Evolutionary conservation across 306 rosid species (phyloP).

Genomic region (Fagus crenata): DNA sequence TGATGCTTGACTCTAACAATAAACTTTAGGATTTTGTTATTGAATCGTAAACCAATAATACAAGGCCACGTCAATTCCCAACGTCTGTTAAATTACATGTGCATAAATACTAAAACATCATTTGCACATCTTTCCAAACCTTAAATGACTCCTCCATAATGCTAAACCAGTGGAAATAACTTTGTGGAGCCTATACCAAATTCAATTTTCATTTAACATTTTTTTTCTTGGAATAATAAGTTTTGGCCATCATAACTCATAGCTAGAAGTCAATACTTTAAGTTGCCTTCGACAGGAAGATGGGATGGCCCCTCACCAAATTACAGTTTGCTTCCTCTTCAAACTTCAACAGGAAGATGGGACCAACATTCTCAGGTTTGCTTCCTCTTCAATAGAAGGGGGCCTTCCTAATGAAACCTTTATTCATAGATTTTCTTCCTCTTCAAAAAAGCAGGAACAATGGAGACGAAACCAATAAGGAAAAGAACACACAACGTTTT

Average conservation of each 20-base stretch:
- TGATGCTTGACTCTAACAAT: no score
- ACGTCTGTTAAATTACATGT: slow-evolving; percentile 10
- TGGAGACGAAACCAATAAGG: slow-evolving; percentile 79
- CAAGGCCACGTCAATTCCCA: slow-evolving; percentile 27
- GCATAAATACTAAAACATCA: slow-evolving; percentile 21
- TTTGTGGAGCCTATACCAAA: slow-evolving; percentile 29
- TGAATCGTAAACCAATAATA: slow-evolving; percentile 31
- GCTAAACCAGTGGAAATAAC: slow-evolving; percentile 23
- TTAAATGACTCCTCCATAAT: slow-evolving; percentile 28
- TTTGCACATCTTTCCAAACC: slow-evolving; percentile 24
- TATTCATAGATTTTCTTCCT: slow-evolving; percentile 85
- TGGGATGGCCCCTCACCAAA: background rate
- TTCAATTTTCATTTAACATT: slow-evolving; percentile 26
- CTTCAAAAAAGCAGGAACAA: slow-evolving; percentile 75
- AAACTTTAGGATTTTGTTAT: slow-evolving; percentile 24
- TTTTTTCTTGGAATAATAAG: slow-evolving; percentile 18
- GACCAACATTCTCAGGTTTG: background rate
- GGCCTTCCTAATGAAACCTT: slow-evolving; percentile 29
- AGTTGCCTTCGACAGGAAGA: slow-evolving; percentile 31
- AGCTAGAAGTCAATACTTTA: slow-evolving; percentile 11
- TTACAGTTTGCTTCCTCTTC: background rate
- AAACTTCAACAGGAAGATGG: background rate
- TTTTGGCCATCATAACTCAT: slow-evolving; percentile 16
- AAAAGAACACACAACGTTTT: slow-evolving; percentile 85
- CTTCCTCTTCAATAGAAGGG: background rate